Percentiles rank a stretch among this genome's conserved stretches.
Evolutionary conservation across 202 grass and related monocot genomes (phyloP).

Genomic region (Miscanthus sacchariflorus): DNA sequence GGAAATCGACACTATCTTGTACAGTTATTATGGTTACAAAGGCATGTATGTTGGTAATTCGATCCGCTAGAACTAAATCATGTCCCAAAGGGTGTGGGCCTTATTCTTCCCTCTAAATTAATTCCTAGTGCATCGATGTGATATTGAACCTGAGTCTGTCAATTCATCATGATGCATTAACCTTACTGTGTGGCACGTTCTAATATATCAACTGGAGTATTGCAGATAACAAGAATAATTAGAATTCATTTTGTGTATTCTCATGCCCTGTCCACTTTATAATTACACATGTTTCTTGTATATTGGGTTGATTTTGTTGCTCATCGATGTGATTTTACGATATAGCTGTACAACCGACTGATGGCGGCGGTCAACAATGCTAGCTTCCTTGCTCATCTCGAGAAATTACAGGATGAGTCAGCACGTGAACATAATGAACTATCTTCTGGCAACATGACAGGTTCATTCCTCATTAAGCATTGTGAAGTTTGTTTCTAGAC

Average conservation of each 20-base stretch:
- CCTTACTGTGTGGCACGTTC: background rate
- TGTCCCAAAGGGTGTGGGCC: background rate
- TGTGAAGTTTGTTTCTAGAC: constrained; percentile 18
- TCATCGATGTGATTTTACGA: constrained; percentile 4
- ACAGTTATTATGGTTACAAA: background rate
- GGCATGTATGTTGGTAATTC: background rate
- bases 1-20: background rate
- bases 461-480: constrained; percentile 39
- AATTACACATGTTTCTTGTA: constrained; percentile 7
- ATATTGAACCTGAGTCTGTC: background rate
- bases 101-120: background rate
- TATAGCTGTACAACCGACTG: constrained; percentile 79
- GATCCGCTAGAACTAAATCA: background rate
- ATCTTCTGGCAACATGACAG: constrained; percentile 48
- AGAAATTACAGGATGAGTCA: constrained; percentile 62
- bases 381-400: constrained; percentile 73
- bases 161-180: background rate
- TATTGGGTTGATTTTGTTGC: constrained; percentile 14
- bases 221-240: background rate
- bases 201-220: background rate
- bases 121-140: background rate
- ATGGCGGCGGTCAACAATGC: constrained; percentile 62
- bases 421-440: constrained; percentile 34
- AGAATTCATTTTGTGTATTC: background rate
- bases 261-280: background rate